Base-by-base conservation (phyloP, 345 rosid species). In the Rhizophora apiculata region DNA sequence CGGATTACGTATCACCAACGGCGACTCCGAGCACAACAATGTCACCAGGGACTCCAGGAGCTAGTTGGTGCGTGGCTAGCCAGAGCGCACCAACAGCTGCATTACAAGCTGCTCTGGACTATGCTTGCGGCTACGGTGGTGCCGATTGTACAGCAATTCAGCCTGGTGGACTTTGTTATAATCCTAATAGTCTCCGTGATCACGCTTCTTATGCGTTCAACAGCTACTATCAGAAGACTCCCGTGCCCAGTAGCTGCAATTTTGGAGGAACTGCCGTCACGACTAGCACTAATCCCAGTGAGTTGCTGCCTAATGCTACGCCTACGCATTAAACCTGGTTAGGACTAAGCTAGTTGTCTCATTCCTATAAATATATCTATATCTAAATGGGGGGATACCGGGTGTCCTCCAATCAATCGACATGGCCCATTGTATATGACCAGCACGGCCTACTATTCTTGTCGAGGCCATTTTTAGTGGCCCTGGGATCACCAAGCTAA, bases 141-240 rank as follows among this genome's bases (percentile, higher is more conserved):
- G 90, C 91, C 0, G 96, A 94, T 72, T 94, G 98, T 60, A 74
- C 86, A 0, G 84, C 77, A 39, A 85, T 94, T 68, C 97, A 85
- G 69, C 70, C 81, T 0, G 84, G 84, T 30, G 96, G 96, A 55
- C 68, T 72, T 6, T 94, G 98, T 55, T 85, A 78, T 79, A 82
- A 79, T 55, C 97, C 96, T 8, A 78, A 79, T 71, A 83, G 82
- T 4, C 62, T 91, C 26, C 84, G 63, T 15, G 81, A 81, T 60
- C 96, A 91, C 76, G 98, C 97, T 8, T 91, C 98, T 8, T 89
- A 75, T 57, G 97, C 96, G 4, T 93, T 93, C 77, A 93, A 93
- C 54, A 64, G 76, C 63, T 93, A 88, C 59, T 93, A 89, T 67
- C 85, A 84, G 81, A 91, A 91, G 86, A 87, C 89, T 64, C 91